Evolutionary conservation across 192 early-diverging fungal species (phyloP).

Genomic region (Rhizophagus prolifer): DNA sequence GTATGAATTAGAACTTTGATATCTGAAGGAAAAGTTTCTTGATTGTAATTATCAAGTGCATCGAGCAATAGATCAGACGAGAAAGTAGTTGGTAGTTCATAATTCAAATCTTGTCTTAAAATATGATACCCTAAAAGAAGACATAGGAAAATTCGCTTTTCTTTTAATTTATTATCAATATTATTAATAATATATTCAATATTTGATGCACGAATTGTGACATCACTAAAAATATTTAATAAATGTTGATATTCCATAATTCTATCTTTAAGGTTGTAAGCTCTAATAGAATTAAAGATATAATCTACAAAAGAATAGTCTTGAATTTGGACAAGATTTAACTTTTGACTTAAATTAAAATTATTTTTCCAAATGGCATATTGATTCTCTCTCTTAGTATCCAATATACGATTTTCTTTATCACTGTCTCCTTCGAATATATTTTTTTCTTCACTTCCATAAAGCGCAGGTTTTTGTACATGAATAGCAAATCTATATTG

Average conservation of each 20-base stretch:
- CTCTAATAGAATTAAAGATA: not conserved
- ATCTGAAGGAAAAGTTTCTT: not conserved
- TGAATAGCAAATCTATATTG: not conserved
- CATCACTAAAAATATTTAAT: not conserved
- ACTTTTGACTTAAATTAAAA: too few species aligned
- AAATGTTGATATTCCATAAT: not conserved
- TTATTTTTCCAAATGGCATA: too few species aligned
- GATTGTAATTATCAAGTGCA: not conserved
- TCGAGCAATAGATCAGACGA: not conserved
- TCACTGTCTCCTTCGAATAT: not conserved
- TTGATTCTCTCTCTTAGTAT: too few species aligned
- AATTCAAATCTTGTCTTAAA: not conserved
- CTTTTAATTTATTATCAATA: not conserved
- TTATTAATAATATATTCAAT: not conserved
- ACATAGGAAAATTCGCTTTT: conserved; percentile 5
- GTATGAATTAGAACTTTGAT: not conserved
- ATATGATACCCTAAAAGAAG: not conserved
- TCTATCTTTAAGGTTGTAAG: not conserved
- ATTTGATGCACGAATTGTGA: not conserved
- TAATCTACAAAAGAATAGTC: not conserved
- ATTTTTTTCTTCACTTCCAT: not conserved
- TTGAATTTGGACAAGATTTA: not conserved
- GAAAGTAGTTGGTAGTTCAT: not conserved
- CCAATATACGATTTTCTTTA: not conserved
- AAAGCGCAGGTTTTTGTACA: too few species aligned